phyloP scores from a whole-genome alignment of 2,329 filamentous ascomycete genomes.

The Cordyceps javanica region DNA sequence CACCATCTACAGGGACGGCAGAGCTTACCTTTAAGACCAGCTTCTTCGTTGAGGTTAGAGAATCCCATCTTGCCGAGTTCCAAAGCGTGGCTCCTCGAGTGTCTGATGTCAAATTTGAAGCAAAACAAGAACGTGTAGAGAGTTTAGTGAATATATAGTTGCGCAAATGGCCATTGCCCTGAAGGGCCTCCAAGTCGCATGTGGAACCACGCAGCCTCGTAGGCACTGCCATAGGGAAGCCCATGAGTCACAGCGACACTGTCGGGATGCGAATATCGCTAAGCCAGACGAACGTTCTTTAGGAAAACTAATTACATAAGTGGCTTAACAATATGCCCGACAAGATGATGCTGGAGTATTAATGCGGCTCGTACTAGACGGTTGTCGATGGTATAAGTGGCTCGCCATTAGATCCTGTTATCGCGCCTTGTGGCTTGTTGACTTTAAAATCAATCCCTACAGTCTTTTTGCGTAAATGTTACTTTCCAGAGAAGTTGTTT shows the following conservation, averaged over 20 bases:
- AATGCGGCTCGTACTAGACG: no score
- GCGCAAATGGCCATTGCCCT: no score
- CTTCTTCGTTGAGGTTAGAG: slow-evolving; percentile 59
- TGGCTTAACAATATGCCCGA: background rate
- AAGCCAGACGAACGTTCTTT: background rate
- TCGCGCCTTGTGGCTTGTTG: no score
- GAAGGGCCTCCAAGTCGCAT: no score
- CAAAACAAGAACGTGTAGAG: background rate
- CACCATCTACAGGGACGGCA: slow-evolving; percentile 20
- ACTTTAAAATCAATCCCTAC: no score
- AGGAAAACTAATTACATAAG: background rate
- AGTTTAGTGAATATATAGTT: background rate
- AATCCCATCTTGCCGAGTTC: slow-evolving; percentile 53
- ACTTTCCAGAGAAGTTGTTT: no score
- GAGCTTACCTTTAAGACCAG: slow-evolving; percentile 46
- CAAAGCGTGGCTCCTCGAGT: background rate
- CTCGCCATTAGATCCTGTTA: no score
- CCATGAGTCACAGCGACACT: background rate
- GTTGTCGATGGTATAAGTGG: no score
- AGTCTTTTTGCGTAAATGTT: no score
- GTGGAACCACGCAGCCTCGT: background rate
- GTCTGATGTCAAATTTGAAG: background rate
- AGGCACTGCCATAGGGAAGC: background rate
- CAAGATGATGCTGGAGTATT: background rate
- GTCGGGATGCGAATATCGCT: background rate